Base-by-base conservation (phyloP, 768 basidiomycete species). In the Filobasidium floriforme region DNA sequence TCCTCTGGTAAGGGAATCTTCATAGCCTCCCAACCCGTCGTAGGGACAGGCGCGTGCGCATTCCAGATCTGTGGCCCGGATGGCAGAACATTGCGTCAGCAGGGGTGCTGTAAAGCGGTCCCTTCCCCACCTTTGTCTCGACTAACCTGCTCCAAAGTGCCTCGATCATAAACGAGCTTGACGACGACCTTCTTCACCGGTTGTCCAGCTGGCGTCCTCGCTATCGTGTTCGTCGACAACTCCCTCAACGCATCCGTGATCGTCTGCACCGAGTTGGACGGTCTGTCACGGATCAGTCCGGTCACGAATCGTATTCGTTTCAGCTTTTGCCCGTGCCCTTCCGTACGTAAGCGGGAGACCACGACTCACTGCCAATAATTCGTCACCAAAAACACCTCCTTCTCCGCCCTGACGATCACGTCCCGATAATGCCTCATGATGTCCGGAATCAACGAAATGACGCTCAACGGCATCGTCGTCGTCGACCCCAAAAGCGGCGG, bases 161-260 rank as follows among this genome's bases (percentile, higher is more conserved):
- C 88, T 66, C 87, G 82, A 71, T 88, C 87, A 74, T 87, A 88
- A 70, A 87, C 83, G 73, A 88, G 70, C 76, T 88, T 88, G 70
- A 87, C 83, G 61, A 88, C 80, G 18, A 85, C 81, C 66, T 81
- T 83, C 62, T 80, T 78, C 14, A 64, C 44, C 51, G 59, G 46
- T 40, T 62, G 59, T 40, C 28, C 79, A 72, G 3, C 79, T 80
- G 22, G 82, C 67, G 66, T 74, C 40, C 59, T 79, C 59, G 78
- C 79, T 46, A 81, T 79, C 5, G 82, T 81, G 10, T 82, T 78
- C 44, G 76, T 80, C 14, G 84, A 85, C 9, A 87, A 80, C 65
- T 86, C 80, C 0, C 79, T 78, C 32, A 87, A 77, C 0, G 83
- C 84, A n/a, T 82, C 78, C 2, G 82, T 79, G 68, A 87, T 80